Base-by-base conservation (phyloP, 805 yeast species). In the Henningerozyma blattae region DNA sequence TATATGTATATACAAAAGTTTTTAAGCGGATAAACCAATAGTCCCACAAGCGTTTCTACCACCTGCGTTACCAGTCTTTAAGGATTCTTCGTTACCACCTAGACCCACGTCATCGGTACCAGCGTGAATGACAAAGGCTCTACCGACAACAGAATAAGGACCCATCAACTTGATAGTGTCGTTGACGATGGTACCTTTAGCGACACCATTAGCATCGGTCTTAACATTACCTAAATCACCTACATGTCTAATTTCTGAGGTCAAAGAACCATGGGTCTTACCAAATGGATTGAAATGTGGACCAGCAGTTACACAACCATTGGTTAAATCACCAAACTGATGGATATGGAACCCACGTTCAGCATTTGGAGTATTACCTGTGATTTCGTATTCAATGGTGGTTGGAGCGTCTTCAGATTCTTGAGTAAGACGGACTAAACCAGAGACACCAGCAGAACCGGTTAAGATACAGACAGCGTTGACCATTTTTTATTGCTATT, bases 11-110 rank as follows among this genome's bases (percentile, higher is more conserved):
- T 31, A 31, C 10, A 7, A 20, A 7, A 20, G 7, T 20, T 7
- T 20, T 20, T 20, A 20, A 20, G 27, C 27, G n/a, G 16, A 5
- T 3, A 34, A 24, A 43, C 96, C 96, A 68, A 87, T 86, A 56
- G 87, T 95, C 69, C 97, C 97, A 69, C 97, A 87, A 44, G 97
- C 97, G 49, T 91, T 83, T 77, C 97, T 86, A 48, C 80, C 87
- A 61, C 97, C 97, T 40, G 97, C 96, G 58, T 87, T 85, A 69
- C 96, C 96, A 48, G 95, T 86, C 69, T 80, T 85, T 66, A 81
- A 72, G 44, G 94, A 82, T 63, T 84, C 95, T 40, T 82, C 77
- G 58, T 77, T 76, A 42, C 86, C 94, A 63, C 95, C 95, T 70
- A 82, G 79, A 61, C 96, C 96, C 55, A 83, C 77, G 60, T 87